Evolutionary conservation across 768 basidiomycete species (phyloP).

Genomic region (Leccinum ochraceum): DNA sequence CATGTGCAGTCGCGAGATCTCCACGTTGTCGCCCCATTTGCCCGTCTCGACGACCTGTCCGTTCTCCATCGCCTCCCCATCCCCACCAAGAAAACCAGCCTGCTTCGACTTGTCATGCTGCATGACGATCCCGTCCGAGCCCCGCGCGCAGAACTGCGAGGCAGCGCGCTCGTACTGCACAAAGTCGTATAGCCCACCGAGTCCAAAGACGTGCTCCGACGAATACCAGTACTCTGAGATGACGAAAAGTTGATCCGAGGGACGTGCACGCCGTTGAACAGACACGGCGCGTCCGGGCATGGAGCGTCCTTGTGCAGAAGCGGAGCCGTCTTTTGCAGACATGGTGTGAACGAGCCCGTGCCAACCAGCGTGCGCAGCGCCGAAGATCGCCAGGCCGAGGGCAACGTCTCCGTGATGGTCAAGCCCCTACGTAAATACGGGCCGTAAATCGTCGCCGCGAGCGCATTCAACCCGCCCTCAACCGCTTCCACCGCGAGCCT

Average conservation of each 20-base stretch:
- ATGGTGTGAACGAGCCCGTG: slow-evolving; percentile 88
- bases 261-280: slow-evolving; percentile 93
- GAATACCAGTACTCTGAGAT: slow-evolving; percentile 99
- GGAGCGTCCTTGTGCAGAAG: slow-evolving; percentile 84
- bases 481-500: slow-evolving; percentile 42
- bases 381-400: slow-evolving; percentile 41
- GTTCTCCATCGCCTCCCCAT: slow-evolving; percentile 62
- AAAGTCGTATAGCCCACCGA: slow-evolving; percentile 94
- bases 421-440: slow-evolving; percentile 89
- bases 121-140: slow-evolving; percentile 75
- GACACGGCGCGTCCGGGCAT: slow-evolving; percentile 82
- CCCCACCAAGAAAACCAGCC: slow-evolving; percentile 52
- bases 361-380: slow-evolving; percentile 72
- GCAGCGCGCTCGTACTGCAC: slow-evolving; percentile 96
- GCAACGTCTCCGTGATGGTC: slow-evolving; percentile 55
- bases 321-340: slow-evolving; percentile 68
- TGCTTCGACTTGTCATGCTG: slow-evolving; percentile 60
- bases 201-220: slow-evolving; percentile 92
- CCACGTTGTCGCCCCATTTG: slow-evolving; percentile 73
- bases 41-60: slow-evolving; percentile 63
- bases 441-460: slow-evolving; percentile 68
- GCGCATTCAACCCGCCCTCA: slow-evolving; percentile 17
- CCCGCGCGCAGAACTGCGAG: slow-evolving; percentile 73
- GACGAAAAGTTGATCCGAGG: slow-evolving; percentile 93
- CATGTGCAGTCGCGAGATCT: slow-evolving; percentile 86